Base-by-base conservation (phyloP, 78 protist species). In the Dictyostelium firmibasis region DNA sequence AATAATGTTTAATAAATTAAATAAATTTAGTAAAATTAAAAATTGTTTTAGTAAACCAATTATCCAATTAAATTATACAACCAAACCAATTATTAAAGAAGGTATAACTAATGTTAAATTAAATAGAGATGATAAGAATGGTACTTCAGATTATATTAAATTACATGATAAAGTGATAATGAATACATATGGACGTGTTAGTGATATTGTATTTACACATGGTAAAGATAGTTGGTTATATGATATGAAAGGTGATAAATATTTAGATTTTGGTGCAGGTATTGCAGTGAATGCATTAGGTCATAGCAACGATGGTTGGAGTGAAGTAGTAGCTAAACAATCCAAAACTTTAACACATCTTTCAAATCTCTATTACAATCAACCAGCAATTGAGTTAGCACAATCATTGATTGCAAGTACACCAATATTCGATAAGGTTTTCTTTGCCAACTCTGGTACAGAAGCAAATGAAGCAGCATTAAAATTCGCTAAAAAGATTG, bases 401-500 rank as follows among this genome's bases (percentile, higher is more conserved):
- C 67, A 93, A 47, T 18, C 5, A 57, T 81, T 97, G 31, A 83
- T 83, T 38, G 78, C 57, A 23, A 44, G 43, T 57, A 35, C 96
- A 16, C 8, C 43, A 20, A 38, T 14, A 7, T 57, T 85, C 35
- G 84, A 78, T 60, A 69, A 89, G 60, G 94, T 89, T 9, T 97
- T 97, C 91, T 93, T 95, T 74, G 92, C 97, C 83, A 97, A 97
- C 82, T 69, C 97, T 60, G 98, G 98, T 67, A 92, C 98, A 0
- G 98, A 97, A 82, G 97, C 98, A 10, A 89, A 87, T 38, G 98
- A 97, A 67, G 98, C 91, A 13, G 97, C 97, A 7, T 64, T 97
- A 57, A 95, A 97, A 84, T 97, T 97, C n/a, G 87, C 95, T 18
- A 81, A 96, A 25, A 93, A 93, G 29, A 57, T 75, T 93, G 95